Conservation (phyloP, 2,329 filamentous ascomycete species). For the Shiraia bambusicola region DNA sequence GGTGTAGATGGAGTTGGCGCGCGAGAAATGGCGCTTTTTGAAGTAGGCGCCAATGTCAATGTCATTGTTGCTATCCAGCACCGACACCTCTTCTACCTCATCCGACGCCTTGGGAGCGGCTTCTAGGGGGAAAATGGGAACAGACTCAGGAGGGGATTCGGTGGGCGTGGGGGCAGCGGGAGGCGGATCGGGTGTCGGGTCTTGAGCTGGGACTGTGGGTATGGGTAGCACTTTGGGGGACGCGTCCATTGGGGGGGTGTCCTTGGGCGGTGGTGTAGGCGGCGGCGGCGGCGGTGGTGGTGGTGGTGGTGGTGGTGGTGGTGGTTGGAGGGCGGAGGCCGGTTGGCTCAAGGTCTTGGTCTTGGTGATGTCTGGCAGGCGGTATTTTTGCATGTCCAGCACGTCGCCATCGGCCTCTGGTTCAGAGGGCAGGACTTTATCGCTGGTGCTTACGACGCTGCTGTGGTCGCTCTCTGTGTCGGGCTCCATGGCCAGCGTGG, state of each 20-base stretch:
- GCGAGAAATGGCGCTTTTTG: constrained; percentile 60
- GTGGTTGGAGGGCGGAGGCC: constrained; percentile 1
- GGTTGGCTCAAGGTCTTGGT: constrained; percentile 54
- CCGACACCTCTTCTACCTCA: constrained; percentile 28
- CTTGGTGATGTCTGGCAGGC: constrained; percentile 70
- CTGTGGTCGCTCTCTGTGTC: constrained; percentile 50
- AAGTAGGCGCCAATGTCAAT: constrained; percentile 64
- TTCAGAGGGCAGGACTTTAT: constrained; percentile 55
- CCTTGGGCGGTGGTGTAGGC: constrained; percentile 57
- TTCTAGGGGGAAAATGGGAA: constrained; percentile 55
- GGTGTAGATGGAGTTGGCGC: constrained; percentile 85
- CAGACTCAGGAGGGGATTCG: constrained; percentile 31
- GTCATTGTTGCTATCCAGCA: constrained; percentile 40
- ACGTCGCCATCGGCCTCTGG: constrained; percentile 53
- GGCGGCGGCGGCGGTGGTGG: constrained; percentile 19
- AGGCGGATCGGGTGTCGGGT: constrained; percentile 38
- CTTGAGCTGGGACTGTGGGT: constrained; percentile 56
- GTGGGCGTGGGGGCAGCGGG: neutral
- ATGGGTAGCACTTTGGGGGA: constrained; percentile 18
- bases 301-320: constrained; percentile 7
- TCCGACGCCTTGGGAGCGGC: constrained; percentile 51
- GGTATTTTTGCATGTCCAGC: constrained; percentile 75
- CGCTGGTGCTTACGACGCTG: constrained; percentile 55
- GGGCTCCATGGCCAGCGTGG: constrained; percentile 42
- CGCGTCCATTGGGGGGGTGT: constrained; percentile 32